Evolutionary conservation across 495 filamentous ascomycete genomes (phyloP).

Genomic region (Astrothelium macrocarpum): DNA sequence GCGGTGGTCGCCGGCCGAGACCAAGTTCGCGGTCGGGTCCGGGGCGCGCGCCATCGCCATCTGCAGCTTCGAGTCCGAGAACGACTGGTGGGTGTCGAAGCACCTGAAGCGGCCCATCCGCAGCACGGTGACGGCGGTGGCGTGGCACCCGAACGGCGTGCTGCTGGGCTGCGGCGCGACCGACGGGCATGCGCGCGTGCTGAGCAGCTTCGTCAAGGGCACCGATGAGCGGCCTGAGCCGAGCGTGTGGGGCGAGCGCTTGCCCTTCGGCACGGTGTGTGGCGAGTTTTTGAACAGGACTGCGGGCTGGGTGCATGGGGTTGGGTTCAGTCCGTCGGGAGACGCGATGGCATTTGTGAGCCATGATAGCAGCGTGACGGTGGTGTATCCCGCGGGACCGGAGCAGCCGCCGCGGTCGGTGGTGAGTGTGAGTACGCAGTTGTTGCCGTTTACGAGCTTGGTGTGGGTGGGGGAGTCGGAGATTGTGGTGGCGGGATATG

Average conservation of each 20-base stretch:
- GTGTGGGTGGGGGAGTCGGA: slow-evolving; percentile 89
- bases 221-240: slow-evolving; percentile 80
- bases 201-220: slow-evolving; percentile 93
- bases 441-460: slow-evolving; percentile 81
- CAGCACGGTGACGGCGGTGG: slow-evolving; percentile 84
- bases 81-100: slow-evolving; percentile 99
- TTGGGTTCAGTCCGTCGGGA: slow-evolving; percentile 83
- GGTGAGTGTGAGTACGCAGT: slow-evolving; percentile 76
- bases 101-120: slow-evolving; percentile 97
- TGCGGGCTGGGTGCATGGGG: slow-evolving; percentile 90
- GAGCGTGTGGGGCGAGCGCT: slow-evolving; percentile 82
- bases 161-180: slow-evolving; percentile 88
- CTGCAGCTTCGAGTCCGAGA: slow-evolving; percentile 98
- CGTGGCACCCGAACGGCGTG: slow-evolving; percentile 95
- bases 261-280: slow-evolving; percentile 97
- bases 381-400: slow-evolving; percentile 88
- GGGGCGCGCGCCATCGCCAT: slow-evolving; percentile 93
- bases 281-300: slow-evolving; percentile 92
- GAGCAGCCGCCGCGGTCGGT: slow-evolving; percentile 86
- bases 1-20: slow-evolving; percentile 92
- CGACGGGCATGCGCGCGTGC: slow-evolving; percentile 93
- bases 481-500: slow-evolving; percentile 90
- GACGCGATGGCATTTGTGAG: slow-evolving; percentile 83
- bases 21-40: slow-evolving; percentile 94
- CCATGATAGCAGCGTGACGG: slow-evolving; percentile 90